Conservation (phyloP, 2,329 filamentous ascomycete genomes). For the Microsporum ferrugineum region DNA sequence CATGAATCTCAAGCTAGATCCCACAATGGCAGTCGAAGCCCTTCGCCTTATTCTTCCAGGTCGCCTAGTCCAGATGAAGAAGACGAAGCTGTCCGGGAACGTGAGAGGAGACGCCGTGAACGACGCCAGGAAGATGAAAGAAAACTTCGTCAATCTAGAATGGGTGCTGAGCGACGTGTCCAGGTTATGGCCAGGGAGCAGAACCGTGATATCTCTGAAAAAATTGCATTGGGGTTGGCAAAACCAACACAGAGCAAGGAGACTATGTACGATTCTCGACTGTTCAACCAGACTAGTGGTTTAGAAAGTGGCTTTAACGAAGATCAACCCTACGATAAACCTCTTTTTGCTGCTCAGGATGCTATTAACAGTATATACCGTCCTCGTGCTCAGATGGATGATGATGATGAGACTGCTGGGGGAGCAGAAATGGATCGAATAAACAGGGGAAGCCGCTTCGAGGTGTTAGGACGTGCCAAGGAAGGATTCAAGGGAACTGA, state of each 20-base stretch:
- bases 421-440: constrained; percentile 80
- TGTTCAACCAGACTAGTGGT: constrained; percentile 89
- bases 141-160: constrained; percentile 82
- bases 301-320: constrained; percentile 93
- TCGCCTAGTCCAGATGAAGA: constrained; percentile 47
- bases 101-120: constrained; percentile 67
- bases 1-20: constrained; percentile 34
- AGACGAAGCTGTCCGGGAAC: constrained; percentile 59
- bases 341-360: constrained; percentile 89
- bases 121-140: constrained; percentile 71
- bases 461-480: constrained; percentile 69
- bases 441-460: constrained; percentile 73
- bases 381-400: constrained; percentile 58
- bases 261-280: constrained; percentile 89
- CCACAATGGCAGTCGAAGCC: constrained; percentile 38
- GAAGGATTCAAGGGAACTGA: constrained; percentile 76
- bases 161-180: constrained; percentile 84
- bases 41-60: constrained; percentile 30
- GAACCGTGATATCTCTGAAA: constrained; percentile 92
- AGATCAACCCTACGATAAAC: constrained; percentile 95
- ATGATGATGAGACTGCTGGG: constrained; percentile 65
- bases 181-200: constrained; percentile 92
- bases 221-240: constrained; percentile 84
- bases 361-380: constrained; percentile 91
- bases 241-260: constrained; percentile 89